Percentiles rank a stretch among this genome's conserved stretches.
These are phyloP conservation scores for Claviceps monticola DNA, from an alignment of 2,329 filamentous ascomycete genomes.

Conservation along the genomic window DNA sequence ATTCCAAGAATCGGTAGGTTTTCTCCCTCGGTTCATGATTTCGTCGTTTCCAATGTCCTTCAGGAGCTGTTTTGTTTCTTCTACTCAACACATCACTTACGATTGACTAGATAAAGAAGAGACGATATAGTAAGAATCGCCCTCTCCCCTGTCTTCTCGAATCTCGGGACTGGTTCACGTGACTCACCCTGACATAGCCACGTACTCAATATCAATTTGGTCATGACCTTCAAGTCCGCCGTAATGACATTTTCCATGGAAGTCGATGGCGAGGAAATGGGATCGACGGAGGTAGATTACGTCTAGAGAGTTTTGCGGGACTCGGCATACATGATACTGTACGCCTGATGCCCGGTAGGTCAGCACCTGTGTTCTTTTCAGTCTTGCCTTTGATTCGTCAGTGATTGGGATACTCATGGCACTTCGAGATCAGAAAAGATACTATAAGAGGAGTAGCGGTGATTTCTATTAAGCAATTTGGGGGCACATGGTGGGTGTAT, in stretches of 20 bases:
- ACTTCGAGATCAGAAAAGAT: too few species aligned
- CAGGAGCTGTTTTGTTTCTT: not conserved
- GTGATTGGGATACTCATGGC: too few species aligned
- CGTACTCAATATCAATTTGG: not conserved
- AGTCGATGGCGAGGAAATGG: slow-evolving; percentile 1
- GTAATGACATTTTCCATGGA: slow-evolving; percentile 3
- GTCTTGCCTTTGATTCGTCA: too few species aligned
- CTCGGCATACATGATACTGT: too few species aligned
- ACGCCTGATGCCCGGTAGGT: too few species aligned
- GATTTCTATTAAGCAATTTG: too few species aligned
- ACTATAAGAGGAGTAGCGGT: too few species aligned
- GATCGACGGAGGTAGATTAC: not conserved
- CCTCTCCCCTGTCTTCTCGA: not conserved
- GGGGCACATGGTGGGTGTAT: too few species aligned
- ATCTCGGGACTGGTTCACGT: not conserved
- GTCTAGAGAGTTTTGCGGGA: not conserved
- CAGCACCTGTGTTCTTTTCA: too few species aligned
- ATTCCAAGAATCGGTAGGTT: not conserved
- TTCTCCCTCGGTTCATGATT: not conserved
- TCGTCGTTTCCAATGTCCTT: not conserved
- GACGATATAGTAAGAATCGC: not conserved
- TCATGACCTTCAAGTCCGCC: slow-evolving; percentile 2
- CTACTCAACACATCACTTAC: not conserved
- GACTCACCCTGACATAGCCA: not conserved
- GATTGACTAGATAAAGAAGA: not conserved